A percentile compares a stretch with the other conserved stretches of the same genome.
These are phyloP conservation scores for Scheffersomyces cryptocercus DNA, from an alignment of 1,139 yeast species.

Conservation along the genomic window DNA sequence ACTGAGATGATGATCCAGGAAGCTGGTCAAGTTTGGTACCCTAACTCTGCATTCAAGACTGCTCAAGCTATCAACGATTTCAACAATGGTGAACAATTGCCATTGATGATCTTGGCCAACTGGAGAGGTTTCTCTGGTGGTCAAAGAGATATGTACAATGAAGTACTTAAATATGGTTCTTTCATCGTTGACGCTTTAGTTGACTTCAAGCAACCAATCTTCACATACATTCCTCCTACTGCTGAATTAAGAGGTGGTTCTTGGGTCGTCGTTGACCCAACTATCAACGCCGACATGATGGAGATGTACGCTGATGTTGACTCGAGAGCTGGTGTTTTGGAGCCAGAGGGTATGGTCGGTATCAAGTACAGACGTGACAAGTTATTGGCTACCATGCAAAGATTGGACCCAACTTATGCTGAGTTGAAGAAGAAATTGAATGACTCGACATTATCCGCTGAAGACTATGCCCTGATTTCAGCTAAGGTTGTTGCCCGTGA, in stretches of 20 bases:
- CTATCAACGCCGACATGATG: slow-evolving; percentile 95
- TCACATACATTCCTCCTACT: slow-evolving; percentile 95
- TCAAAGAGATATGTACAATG: slow-evolving; percentile 98
- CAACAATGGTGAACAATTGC: slow-evolving; percentile 96
- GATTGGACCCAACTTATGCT: slow-evolving; percentile 78
- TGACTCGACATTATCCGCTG: slow-evolving; percentile 54
- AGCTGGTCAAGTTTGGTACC: slow-evolving; percentile 99
- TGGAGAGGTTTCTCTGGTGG: slow-evolving; percentile 99
- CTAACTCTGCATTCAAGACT: slow-evolving; percentile 97
- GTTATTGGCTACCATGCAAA: slow-evolving; percentile 81
- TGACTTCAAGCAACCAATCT: slow-evolving; percentile 93
- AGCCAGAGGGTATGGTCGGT: slow-evolving; percentile 99
- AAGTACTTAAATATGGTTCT: slow-evolving; percentile 94
- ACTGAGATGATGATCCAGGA: slow-evolving; percentile 87
- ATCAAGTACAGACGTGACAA: slow-evolving; percentile 95
- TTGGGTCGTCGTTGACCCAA: slow-evolving; percentile 99
- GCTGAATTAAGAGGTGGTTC: slow-evolving; percentile 99
- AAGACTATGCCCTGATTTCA: slow-evolving; percentile 65
- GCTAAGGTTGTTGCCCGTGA: slow-evolving; percentile 78
- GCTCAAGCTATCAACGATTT: slow-evolving; percentile 98
- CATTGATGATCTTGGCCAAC: slow-evolving; percentile 95
- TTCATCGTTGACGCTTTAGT: slow-evolving; percentile 96
- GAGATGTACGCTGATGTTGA: slow-evolving; percentile 98
- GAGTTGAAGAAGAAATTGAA: slow-evolving; percentile 62
- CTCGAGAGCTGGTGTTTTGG: slow-evolving; percentile 97